Evolutionary conservation across 768 basidiomycete species (phyloP).

Genomic region (Pholiota conissans): DNA sequence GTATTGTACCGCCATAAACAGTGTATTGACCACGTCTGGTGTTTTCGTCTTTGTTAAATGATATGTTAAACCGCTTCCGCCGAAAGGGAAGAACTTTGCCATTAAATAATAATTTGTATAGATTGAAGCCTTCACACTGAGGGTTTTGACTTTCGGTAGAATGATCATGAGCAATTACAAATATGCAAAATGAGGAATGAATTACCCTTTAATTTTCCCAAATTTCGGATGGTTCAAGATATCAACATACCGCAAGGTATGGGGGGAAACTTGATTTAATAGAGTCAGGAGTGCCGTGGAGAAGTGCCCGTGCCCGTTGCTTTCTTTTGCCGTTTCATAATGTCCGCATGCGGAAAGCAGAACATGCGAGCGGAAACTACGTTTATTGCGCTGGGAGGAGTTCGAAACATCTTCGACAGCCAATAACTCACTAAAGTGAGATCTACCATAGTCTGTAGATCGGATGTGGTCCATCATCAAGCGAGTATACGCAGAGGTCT

Average conservation of each 20-base stretch:
- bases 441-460: not conserved
- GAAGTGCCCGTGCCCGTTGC: not conserved
- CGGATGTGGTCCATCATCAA: too few relatives aligned
- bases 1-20: conserved; percentile 1
- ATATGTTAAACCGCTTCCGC: not conserved
- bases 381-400: not conserved
- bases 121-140: not conserved
- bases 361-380: not conserved
- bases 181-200: not conserved
- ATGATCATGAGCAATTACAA: not conserved
- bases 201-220: not conserved
- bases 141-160: conserved; percentile 1
- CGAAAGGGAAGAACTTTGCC: not conserved
- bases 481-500: not conserved
- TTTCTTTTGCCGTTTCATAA: not conserved
- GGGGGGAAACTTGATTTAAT: not conserved
- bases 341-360: not conserved
- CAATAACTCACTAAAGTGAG: not conserved
- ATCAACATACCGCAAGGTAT: not conserved
- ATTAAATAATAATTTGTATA: not conserved
- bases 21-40: too few relatives aligned
- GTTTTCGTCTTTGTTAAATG: not conserved
- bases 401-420: not conserved
- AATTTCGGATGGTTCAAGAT: not conserved
- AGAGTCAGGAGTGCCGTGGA: not conserved